Evolutionary conservation across 129 eudicot species (phyloP).

Genomic region (Kitagawia praeruptora): DNA sequence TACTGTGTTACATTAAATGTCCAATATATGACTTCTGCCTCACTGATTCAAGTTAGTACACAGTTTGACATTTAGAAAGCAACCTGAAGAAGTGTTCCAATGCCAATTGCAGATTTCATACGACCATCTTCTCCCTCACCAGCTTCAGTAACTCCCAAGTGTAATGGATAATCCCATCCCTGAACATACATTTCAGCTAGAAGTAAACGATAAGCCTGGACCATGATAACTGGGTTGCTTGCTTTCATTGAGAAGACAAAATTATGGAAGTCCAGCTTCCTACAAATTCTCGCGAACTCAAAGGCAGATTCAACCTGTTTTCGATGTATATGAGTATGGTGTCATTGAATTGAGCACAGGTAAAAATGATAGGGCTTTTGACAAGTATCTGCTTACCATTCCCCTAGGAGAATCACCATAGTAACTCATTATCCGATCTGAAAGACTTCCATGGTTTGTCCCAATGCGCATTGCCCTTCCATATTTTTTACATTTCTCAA

Average conservation of each 20-base stretch:
- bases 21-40: not conserved
- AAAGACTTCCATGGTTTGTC: conserved; percentile 95
- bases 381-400: conserved; percentile 50
- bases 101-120: conserved; percentile 98
- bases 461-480: conserved; percentile 98
- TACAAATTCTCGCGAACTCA: conserved; percentile 91
- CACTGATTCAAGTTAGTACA: not conserved
- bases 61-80: not conserved
- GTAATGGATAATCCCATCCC: conserved; percentile 97
- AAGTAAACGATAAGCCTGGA: conserved; percentile 87
- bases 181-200: conserved; percentile 94
- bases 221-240: conserved; percentile 97
- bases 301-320: conserved; percentile 97
- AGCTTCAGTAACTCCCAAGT: conserved; percentile 98
- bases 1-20: not conserved
- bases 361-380: not conserved
- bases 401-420: conserved; percentile 99
- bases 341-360: not conserved
- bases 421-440: conserved; percentile 97
- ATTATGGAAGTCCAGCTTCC: conserved; percentile 89
- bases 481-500: conserved; percentile 92
- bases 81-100: conserved; percentile 99
- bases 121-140: conserved; percentile 99
- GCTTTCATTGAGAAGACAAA: conserved; percentile 99
- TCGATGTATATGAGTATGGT: conserved; percentile 14